Evolutionary conservation across 2,329 filamentous ascomycete species (phyloP).

Genomic region (Botrytis medusae): DNA sequence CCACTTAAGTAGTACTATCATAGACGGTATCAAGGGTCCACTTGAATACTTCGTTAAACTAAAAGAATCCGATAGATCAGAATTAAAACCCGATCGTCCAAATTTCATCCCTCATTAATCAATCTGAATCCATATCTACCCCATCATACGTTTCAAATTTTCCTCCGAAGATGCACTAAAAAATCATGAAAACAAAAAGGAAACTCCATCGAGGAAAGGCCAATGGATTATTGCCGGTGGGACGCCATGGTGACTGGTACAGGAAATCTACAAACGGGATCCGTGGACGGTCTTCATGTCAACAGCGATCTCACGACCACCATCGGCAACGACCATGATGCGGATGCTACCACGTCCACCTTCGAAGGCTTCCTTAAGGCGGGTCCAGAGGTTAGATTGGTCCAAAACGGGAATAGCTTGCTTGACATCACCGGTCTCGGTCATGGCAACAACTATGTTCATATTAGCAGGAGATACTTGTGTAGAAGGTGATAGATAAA

Average conservation of each 20-base stretch:
- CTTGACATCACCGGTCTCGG: conserved; percentile 96
- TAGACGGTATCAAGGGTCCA: background rate
- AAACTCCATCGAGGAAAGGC: conserved; percentile 12
- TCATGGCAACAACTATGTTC: conserved; percentile 83
- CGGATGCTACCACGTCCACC: conserved; percentile 91
- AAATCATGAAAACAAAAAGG: conserved; percentile 22
- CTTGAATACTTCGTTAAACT: conserved; percentile 22
- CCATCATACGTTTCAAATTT: conserved; percentile 23
- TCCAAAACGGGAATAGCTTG: conserved; percentile 89
- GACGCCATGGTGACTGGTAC: conserved; percentile 18
- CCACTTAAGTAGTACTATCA: conserved; percentile 16
- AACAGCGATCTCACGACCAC: conserved; percentile 89
- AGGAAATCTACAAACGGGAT: conserved; percentile 54
- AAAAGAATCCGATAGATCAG: conserved; percentile 21
- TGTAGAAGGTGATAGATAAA: conserved; percentile 22
- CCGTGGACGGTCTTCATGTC: conserved; percentile 98
- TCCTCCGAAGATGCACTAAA: conserved; percentile 22
- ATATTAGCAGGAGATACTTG: conserved; percentile 22
- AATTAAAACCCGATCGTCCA: conserved; percentile 15
- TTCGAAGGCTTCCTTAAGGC: conserved; percentile 81
- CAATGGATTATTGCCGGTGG: conserved; percentile 10
- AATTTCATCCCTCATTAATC: conserved; percentile 27
- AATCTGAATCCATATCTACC: conserved; percentile 25
- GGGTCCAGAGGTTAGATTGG: conserved; percentile 84
- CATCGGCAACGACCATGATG: conserved; percentile 92